Evolutionary conservation across 345 rosid species (phyloP), one percentile per base, ranked within the genome.

Genomic region (Linum tenue): DNA sequence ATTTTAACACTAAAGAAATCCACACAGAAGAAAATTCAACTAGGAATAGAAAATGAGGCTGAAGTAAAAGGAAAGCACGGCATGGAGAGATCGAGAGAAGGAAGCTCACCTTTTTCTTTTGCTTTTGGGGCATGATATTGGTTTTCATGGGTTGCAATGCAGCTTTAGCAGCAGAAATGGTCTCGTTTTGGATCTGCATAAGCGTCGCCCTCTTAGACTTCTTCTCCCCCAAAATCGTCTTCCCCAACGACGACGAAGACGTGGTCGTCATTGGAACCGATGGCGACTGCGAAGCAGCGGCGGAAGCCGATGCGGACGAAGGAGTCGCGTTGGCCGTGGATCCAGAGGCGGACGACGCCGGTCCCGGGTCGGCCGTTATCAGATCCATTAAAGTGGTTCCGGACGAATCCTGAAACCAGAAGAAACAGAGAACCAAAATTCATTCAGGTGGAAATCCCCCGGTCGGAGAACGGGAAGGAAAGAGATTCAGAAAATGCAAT

Each of bases 371-470:
- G 31, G 97, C 90, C 70, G 97, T 81, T 58, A 94, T 94, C 80
- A 90, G 91, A 90, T 94, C 99, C 99, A 94, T 94, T 68, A 94
- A 83, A 64, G 99, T 90, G 31, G 74, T 87, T 67, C 97, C 97
- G 60, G 96, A 81, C 6, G 96, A 84, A 44, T 94, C 97, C 97
- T 90, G 70, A 40, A 65, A 59, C 31, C 35, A 62, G 44, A 36
- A 51, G 38, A 50, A 17, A 65, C 53, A 48, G 53, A 22, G 31
- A 44, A 14, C 10, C 10, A 44, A 44, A 9, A 48, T 48, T 48
- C 11, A 48, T 48, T 3, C 14, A 10, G 53, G 14, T 15, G 53
- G 3, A 48, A 48, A 22, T 22, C 14, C 11, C 14, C 53, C 12
- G 3, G 53, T 12, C 53, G 53, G 14, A 48, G 9, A 48, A 15